phyloP scores from a whole-genome alignment of 179 eudicot species.

The Silene noctiflora region DNA sequence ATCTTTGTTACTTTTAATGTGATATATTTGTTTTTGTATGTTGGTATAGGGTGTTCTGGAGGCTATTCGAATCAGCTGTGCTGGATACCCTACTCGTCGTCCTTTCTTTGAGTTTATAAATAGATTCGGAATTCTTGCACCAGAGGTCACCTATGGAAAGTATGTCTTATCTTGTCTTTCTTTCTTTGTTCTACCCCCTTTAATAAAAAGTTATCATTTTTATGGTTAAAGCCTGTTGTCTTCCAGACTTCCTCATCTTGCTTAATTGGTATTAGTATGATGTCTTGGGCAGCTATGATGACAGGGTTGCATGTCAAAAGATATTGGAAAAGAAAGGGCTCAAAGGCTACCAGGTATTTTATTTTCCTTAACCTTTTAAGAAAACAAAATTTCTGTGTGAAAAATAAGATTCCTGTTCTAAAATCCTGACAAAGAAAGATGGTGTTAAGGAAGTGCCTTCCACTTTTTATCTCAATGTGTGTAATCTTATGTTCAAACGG shows the following conservation, averaged over 20 bases:
- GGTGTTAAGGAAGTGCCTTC: neutral
- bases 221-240: neutral
- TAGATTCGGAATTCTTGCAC: constrained; percentile 94
- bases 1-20: neutral
- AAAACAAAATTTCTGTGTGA: neutral
- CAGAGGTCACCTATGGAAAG: constrained; percentile 67
- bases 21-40: constrained; percentile 13
- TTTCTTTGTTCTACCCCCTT: too few relatives aligned
- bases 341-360: constrained; percentile 77
- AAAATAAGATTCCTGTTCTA: constrained; percentile 7
- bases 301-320: constrained; percentile 67
- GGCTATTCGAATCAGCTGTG: constrained; percentile 97
- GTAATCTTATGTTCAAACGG: constrained; percentile 11
- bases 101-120: constrained; percentile 87
- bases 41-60: constrained; percentile 82
- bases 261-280: constrained; percentile 17
- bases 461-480: neutral
- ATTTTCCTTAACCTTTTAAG: constrained; percentile 10
- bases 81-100: constrained; percentile 98
- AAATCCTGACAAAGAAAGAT: neutral
- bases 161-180: constrained; percentile 27
- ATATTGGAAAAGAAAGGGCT: constrained; percentile 85
- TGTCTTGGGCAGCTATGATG: constrained; percentile 63
- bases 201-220: too few relatives aligned
- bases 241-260: neutral